Evolutionary conservation across 2,329 filamentous ascomycete genomes (phyloP), one percentile per base, ranked within the genome.

Genomic region (Monosporascus cannonballus): DNA sequence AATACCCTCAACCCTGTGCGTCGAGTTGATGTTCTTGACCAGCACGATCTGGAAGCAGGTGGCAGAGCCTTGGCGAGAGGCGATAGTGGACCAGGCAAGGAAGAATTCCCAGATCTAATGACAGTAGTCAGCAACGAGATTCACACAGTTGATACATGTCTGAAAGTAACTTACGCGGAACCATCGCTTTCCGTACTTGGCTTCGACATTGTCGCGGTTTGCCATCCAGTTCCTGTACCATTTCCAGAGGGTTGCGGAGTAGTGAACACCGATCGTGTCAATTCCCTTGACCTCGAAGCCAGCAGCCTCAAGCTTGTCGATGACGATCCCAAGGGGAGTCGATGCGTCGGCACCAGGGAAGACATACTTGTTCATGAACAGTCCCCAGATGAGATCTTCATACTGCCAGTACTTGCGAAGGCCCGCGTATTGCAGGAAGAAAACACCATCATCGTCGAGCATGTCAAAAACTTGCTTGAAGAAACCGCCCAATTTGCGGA

Each of bases 361-460:
- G 71, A 97, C 81, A 74, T 97, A 96, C 78, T 96, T 96, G 86
- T 97, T 97, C 91, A 97, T 96, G 82, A 96, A 97, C 47, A 97
- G 81, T 70, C 94, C 94, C 94, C 94, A 97, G 71, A 93, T 89
- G 49, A 96, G 82, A 75, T 97, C 93, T 79, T 97, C 92, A 68
- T 96, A 97, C 73, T 97, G 94, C 94, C 94, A 97, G 59, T 81
- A 78, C 78, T 95, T 95, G 64, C 94, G 87, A 56, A 99, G 82
- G 75, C 94, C 94, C 64, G 93, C 91, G 64, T 95, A 91, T 73
- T 97, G 94, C 56, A 97, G 80, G 82, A 94, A 96, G 78, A 97
- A 96, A 60, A 90, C 83, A 71, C 94, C 94, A 61, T 97, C 91
- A 61, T 97, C 94, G 57, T 96, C 90, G 51, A 97, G 85, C 91